Evolutionary conservation across 371 early-diverging fungal genomes (phyloP).

Genomic region (Chytridium lagenaria): DNA sequence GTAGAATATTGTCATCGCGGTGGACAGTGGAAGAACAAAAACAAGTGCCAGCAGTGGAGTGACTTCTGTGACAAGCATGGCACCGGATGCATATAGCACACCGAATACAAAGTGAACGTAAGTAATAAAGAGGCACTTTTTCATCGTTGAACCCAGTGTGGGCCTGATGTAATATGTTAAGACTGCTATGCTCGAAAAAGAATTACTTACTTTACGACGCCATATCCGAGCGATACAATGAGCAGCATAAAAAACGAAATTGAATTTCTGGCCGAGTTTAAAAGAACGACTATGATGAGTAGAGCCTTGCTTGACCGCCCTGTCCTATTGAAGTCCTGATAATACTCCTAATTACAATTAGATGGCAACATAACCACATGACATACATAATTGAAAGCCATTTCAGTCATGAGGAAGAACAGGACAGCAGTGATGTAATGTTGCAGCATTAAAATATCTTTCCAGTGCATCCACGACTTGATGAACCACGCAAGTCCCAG

Average conservation of each 20-base stretch:
- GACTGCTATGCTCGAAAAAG: too few relatives aligned
- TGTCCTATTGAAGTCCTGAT: slow-evolving; percentile 36
- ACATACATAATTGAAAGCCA: slow-evolving; percentile 80
- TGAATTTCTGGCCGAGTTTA: slow-evolving; percentile 90
- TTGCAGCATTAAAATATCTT: slow-evolving; percentile 88
- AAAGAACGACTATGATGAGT: slow-evolving; percentile 66
- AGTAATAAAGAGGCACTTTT: slow-evolving; percentile 77
- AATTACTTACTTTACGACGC: slow-evolving; percentile 78
- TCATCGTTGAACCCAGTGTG: slow-evolving; percentile 89
- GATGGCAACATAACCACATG: neutral
- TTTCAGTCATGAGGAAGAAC: slow-evolving; percentile 84
- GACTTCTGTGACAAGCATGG: slow-evolving; percentile 77
- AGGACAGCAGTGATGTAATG: slow-evolving; percentile 85
- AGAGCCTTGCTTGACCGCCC: slow-evolving; percentile 26
- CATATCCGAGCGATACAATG: slow-evolving; percentile 94
- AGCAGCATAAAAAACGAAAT: slow-evolving; percentile 94
- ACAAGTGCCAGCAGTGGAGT: slow-evolving; percentile 72
- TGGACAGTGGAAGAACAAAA: slow-evolving; percentile 84
- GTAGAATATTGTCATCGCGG: slow-evolving; percentile 92
- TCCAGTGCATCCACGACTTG: slow-evolving; percentile 78
- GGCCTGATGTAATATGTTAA: slow-evolving; percentile 71
- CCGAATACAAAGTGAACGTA: slow-evolving; percentile 87
- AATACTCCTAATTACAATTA: slow-evolving; percentile 29
- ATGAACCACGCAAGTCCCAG: slow-evolving; percentile 80
- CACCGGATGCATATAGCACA: slow-evolving; percentile 83